Evolutionary conservation across 192 early-diverging fungal species (phyloP), one percentile per base, ranked within the genome.

Genomic region (Umbelopsis isabellina): DNA sequence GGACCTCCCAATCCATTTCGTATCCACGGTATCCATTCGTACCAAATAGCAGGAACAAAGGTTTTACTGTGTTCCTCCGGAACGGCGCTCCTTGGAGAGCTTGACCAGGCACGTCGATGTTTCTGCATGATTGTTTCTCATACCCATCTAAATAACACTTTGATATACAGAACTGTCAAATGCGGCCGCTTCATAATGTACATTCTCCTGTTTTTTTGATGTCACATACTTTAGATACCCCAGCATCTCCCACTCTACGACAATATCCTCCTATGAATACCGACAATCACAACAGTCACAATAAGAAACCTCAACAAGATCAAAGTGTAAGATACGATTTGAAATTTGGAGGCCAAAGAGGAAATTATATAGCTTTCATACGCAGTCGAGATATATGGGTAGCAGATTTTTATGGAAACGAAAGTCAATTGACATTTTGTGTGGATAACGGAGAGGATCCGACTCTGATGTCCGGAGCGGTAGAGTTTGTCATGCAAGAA

Each of bases 401-500:
- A 4, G 71, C 79, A 37, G 80, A 82, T 5, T 67, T 81, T 15
- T 46, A 72, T 18, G 90, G 89, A 0, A 35, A 71, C 5, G 90
- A 91, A 71, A 79, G 73, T 22, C 88, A 85, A 53, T 75, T 91
- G 18, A 90, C 90, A 16, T 84, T 84, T 64, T 85, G 82, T 65
- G 79, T 83, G 5, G 61, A 69, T 22, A 80, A 76, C 51, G 73
- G 67, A 13, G 69, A 76, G 15, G 71, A 80, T 65, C 72, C 73
- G 8, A 76, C 79, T 13, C 74, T 90, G 23, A 78, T 73, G 45
- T 86, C 85, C 72, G 90, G 90, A 18, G 72, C 82, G 25, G 84
- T 87, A 10, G 90, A 91, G 67, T 91, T 88, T 83, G 84, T 91
- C 21, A 89, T 90, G 88, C 90, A 91, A 77, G 90, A 91, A 72